phyloP scores from a whole-genome alignment of 108 stramenopile species.

The Epipyxis sp. region DNA sequence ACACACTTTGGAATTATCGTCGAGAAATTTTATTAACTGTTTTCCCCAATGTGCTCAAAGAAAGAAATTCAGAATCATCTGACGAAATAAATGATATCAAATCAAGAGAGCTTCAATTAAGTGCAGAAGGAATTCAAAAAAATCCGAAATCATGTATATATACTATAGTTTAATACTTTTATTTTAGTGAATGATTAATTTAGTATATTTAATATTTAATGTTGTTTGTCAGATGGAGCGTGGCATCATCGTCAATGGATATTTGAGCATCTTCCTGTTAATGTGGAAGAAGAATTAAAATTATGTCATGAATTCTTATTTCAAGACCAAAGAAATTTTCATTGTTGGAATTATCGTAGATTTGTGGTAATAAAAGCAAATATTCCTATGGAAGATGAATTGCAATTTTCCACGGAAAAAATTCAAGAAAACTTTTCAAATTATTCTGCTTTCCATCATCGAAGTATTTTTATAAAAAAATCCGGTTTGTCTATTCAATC shows the following conservation, averaged over 20 bases:
- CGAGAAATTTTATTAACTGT: constrained; percentile 65
- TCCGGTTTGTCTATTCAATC: neutral
- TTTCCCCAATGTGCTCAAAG: constrained; percentile 15
- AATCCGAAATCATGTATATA: constrained; percentile 81
- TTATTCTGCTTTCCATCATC: constrained; percentile 93
- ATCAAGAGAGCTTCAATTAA: neutral
- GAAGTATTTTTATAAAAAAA: constrained; percentile 51
- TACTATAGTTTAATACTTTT: neutral
- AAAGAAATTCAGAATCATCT: neutral
- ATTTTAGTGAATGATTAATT: neutral
- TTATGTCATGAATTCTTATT: constrained; percentile 74
- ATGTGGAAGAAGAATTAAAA: constrained; percentile 59
- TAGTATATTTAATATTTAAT: no score
- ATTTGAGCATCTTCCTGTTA: constrained; percentile 51
- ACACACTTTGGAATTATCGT: constrained; percentile 90
- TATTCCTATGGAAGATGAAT: constrained; percentile 51
- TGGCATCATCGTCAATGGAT: constrained; percentile 99
- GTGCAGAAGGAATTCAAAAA: constrained; percentile 34
- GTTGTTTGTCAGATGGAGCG: constrained; percentile 57
- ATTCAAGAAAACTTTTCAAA: constrained; percentile 91
- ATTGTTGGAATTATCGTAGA: constrained; percentile 96
- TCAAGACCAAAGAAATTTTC: constrained; percentile 93
- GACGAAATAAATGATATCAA: neutral
- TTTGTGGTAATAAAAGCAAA: constrained; percentile 57
- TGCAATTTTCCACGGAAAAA: constrained; percentile 77